Conservation (phyloP, 371 early-diverging fungal species). For the Lichtheimia corymbifera region DNA sequence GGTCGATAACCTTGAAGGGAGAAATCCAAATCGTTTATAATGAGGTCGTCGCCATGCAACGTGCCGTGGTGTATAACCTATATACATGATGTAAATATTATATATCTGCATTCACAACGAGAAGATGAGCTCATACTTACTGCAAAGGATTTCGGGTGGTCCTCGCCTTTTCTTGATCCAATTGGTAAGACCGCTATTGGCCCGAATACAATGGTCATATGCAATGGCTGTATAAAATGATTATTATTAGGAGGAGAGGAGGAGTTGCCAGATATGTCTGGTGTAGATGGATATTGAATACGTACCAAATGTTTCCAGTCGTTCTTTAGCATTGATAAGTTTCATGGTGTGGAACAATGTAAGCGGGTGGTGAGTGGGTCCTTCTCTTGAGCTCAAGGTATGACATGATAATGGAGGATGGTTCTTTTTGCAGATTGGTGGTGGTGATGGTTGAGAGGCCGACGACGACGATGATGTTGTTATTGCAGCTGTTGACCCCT, state of each 20-base stretch:
- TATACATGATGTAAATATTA: not conserved
- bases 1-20: slow-evolving; percentile 9
- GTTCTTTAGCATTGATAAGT: slow-evolving; percentile 26
- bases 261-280: not conserved
- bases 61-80: slow-evolving; percentile 20
- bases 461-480: slow-evolving; percentile 7
- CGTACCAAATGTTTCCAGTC: slow-evolving; percentile 42
- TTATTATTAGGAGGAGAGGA: not conserved
- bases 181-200: slow-evolving; percentile 40
- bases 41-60: slow-evolving; percentile 9
- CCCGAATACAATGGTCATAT: slow-evolving; percentile 41
- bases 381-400: slow-evolving; percentile 41
- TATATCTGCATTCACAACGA: not conserved
- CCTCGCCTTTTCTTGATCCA: slow-evolving; percentile 33
- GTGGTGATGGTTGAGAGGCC: not conserved
- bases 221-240: slow-evolving; percentile 25
- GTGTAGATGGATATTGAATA: not conserved
- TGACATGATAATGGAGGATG: slow-evolving; percentile 14
- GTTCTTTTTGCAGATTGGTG: slow-evolving; percentile 13
- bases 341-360: slow-evolving; percentile 56
- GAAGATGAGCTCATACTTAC: slow-evolving; percentile 9
- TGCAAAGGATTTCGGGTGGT: slow-evolving; percentile 12
- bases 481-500: slow-evolving; percentile 14
- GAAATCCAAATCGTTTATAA: slow-evolving; percentile 17
- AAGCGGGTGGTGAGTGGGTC: slow-evolving; percentile 36